A percentile compares a stretch with the other conserved stretches of the same genome.
Evolutionary conservation across 352 stramenopile species (phyloP).

Genomic region (Globisporangium spinosum): DNA sequence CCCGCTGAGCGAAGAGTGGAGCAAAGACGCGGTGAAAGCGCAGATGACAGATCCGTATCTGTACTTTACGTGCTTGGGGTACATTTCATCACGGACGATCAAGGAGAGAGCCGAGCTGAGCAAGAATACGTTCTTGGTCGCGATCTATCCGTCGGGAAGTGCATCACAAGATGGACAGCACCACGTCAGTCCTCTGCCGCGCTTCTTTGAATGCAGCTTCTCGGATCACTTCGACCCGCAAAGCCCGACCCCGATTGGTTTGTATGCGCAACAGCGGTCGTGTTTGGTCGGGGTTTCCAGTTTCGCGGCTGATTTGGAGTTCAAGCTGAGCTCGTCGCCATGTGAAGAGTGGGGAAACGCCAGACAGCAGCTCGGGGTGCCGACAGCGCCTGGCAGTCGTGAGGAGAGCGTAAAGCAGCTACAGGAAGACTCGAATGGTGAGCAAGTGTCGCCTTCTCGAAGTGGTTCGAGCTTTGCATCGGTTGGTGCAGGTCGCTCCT

Average conservation of each 20-base stretch:
- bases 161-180: constrained; percentile 12
- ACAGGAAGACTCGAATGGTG: background rate
- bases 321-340: constrained; percentile 31
- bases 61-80: constrained; percentile 55
- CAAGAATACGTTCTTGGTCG: constrained; percentile 62
- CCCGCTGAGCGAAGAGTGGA: constrained; percentile 48
- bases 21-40: constrained; percentile 25
- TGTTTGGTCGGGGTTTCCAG: constrained; percentile 56
- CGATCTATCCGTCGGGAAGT: constrained; percentile 37
- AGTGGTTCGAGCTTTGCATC: background rate
- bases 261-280: constrained; percentile 32
- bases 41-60: constrained; percentile 53
- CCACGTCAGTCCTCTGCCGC: constrained; percentile 37
- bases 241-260: constrained; percentile 31
- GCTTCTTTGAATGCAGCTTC: constrained; percentile 71
- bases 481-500: background rate
- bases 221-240: constrained; percentile 13
- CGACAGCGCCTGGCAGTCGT: background rate
- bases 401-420: background rate
- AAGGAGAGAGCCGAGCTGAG: constrained; percentile 56
- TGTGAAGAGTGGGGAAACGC: constrained; percentile 42
- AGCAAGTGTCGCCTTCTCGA: background rate
- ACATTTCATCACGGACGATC: constrained; percentile 44
- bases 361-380: constrained; percentile 30
- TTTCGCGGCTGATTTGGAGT: constrained; percentile 47